These are phyloP conservation scores for Fonsecaea multimorphosa DNA, from an alignment of 2,329 filamentous ascomycete species.

Conservation along the genomic window DNA sequence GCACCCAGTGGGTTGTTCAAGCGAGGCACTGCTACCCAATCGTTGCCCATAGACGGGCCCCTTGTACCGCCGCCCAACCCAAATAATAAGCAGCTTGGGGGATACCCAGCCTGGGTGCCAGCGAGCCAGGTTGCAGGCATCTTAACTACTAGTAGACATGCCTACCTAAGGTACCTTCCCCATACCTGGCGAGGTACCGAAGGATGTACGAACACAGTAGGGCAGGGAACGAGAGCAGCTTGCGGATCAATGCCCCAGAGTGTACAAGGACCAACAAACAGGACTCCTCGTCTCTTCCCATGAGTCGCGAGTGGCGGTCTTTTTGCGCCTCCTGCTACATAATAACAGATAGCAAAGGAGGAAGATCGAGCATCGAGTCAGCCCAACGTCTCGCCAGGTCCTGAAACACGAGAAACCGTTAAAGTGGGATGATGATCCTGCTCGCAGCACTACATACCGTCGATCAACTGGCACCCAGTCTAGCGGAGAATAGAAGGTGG, in stretches of 20 bases:
- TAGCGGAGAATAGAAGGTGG: conserved; percentile 23
- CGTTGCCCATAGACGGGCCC: background rate
- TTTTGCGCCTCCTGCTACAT: background rate
- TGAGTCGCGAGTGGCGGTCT: background rate
- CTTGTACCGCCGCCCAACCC: conserved; percentile 1
- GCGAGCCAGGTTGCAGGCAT: too few species aligned
- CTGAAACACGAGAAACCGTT: conserved; percentile 14
- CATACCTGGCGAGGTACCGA: background rate
- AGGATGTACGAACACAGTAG: background rate
- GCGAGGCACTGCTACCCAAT: conserved; percentile 23
- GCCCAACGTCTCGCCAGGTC: background rate
- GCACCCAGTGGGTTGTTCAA: conserved; percentile 16
- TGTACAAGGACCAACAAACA: background rate
- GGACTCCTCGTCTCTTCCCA: background rate
- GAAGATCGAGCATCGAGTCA: background rate
- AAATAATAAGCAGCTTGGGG: conserved; percentile 8
- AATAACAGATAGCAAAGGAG: background rate
- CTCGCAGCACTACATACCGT: conserved; percentile 8
- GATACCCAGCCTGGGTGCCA: too few species aligned
- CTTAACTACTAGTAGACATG: too few species aligned
- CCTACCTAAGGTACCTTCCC: too few species aligned
- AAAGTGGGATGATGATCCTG: conserved; percentile 16
- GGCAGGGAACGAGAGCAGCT: background rate
- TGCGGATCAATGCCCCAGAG: background rate
- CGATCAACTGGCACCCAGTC: conserved; percentile 15